phyloP scores from a whole-genome alignment of 2,329 filamentous ascomycete genomes.

The Calonectria pteridis region DNA sequence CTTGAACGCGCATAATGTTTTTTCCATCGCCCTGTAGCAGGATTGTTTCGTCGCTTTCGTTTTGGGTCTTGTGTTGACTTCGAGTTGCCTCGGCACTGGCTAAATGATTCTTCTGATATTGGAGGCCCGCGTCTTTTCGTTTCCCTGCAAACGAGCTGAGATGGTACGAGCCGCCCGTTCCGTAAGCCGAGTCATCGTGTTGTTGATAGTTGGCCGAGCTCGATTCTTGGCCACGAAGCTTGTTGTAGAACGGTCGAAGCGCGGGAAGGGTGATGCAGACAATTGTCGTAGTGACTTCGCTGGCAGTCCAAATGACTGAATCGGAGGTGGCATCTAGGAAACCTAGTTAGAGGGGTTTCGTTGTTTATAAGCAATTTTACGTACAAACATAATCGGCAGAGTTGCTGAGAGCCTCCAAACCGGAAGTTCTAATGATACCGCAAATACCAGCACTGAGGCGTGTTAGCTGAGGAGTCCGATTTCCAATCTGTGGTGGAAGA shows the following conservation, averaged over 20 bases:
- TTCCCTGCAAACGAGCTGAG: conserved; percentile 22
- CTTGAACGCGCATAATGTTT: conserved; percentile 29
- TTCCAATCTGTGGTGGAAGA: fast-evolving
- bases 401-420: conserved; percentile 23
- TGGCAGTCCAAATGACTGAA: conserved; percentile 31
- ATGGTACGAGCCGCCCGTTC: conserved; percentile 12
- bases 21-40: conserved; percentile 20
- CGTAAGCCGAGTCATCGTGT: conserved; percentile 29
- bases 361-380: background rate
- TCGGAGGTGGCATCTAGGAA: conserved; percentile 24
- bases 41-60: conserved; percentile 33
- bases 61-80: conserved; percentile 8
- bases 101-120: conserved; percentile 17
- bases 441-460: conserved; percentile 20
- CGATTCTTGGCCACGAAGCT: conserved; percentile 27
- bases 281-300: conserved; percentile 30
- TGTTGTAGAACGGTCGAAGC: conserved; percentile 25
- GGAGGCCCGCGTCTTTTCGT: conserved; percentile 10
- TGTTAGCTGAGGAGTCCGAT: background rate
- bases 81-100: conserved; percentile 13
- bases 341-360: background rate
- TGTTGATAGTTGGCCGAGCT: conserved; percentile 32
- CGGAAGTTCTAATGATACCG: conserved; percentile 23
- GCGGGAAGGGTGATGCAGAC: conserved; percentile 28
- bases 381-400: conserved; percentile 26